Conservation (phyloP, 2,329 filamentous ascomycete species). For the Monosporascus cannonballus region DNA sequence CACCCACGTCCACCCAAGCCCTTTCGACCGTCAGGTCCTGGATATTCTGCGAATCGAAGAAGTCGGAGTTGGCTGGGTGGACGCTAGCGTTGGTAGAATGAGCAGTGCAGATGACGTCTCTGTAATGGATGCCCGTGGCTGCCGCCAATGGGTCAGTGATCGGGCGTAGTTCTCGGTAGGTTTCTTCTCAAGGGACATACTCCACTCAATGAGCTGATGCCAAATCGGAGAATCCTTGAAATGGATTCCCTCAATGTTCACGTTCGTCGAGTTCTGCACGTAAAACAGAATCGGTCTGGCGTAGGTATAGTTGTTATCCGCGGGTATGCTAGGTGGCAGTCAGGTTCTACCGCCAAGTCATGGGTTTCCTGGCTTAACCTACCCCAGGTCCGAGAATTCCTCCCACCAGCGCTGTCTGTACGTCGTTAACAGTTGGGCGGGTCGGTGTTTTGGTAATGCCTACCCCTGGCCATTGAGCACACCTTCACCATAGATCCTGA, state of each 20-base stretch:
- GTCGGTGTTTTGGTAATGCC: too few relatives aligned
- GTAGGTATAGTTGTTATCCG: constrained; percentile 48
- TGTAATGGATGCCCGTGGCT: constrained; percentile 43
- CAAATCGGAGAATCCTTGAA: constrained; percentile 57
- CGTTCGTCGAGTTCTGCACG: constrained; percentile 53
- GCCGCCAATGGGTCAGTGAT: too few relatives aligned
- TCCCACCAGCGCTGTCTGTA: constrained; percentile 33
- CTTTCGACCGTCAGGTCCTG: constrained; percentile 45
- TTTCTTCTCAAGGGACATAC: constrained; percentile 4
- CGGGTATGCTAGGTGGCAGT: constrained; percentile 15
- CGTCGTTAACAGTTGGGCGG: too few relatives aligned
- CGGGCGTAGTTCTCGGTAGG: too few relatives aligned
- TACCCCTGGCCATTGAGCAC: constrained; percentile 48
- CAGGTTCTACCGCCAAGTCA: too few relatives aligned
- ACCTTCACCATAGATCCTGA: constrained; percentile 53
- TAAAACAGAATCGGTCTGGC: constrained; percentile 55
- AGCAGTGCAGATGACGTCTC: constrained; percentile 48
- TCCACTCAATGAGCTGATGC: constrained; percentile 57
- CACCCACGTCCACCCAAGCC: constrained; percentile 46
- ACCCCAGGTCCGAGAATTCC: constrained; percentile 35
- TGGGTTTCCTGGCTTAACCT: too few relatives aligned
- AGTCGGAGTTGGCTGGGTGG: constrained; percentile 55
- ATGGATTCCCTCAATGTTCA: constrained; percentile 51
- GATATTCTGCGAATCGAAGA: constrained; percentile 55
- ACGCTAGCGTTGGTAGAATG: constrained; percentile 39